phyloP scores from a whole-genome alignment of 192 early-diverging fungal genomes.

The Rhizoclosmatium globosum region DNA sequence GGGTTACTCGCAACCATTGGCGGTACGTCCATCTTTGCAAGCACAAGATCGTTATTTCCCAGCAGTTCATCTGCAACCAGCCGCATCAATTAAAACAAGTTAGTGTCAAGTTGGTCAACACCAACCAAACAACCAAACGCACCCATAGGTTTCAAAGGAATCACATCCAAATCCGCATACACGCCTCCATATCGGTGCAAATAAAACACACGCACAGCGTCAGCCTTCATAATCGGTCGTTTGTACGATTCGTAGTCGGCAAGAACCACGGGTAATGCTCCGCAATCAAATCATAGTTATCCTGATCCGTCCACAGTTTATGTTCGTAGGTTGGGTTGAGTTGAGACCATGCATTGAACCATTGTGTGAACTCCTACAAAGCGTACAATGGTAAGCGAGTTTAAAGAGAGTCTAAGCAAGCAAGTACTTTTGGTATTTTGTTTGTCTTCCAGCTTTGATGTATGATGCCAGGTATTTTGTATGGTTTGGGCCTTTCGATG shows the following conservation, averaged over 20 bases:
- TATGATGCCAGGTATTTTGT: not conserved
- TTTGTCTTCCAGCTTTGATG: conserved; percentile 11
- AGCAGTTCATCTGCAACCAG: not conserved
- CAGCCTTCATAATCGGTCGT: conserved; percentile 41
- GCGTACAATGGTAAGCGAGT: not conserved
- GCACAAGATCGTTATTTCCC: conserved; percentile 3
- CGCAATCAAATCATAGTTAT: conserved; percentile 35
- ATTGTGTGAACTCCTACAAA: conserved; percentile 10
- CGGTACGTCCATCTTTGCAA: conserved; percentile 16
- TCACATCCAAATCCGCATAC: conserved; percentile 47
- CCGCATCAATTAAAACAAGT: not conserved
- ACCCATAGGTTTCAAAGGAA: conserved; percentile 16
- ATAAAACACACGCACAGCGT: conserved; percentile 46
- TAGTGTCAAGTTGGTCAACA: not conserved
- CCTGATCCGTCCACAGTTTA: conserved; percentile 46
- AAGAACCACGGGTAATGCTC: conserved; percentile 50
- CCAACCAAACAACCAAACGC: not conserved
- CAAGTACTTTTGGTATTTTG: not conserved
- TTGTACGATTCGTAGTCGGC: conserved; percentile 36
- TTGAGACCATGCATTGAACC: not conserved
- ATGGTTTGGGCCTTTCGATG: not conserved
- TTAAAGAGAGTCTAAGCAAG: too few relatives aligned
- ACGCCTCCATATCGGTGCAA: conserved; percentile 51
- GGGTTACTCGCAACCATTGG: not conserved
- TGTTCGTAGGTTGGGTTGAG: conserved; percentile 15